Evolutionary conservation across 2,329 filamentous ascomycete species (phyloP).

Genomic region (Colletotrichum tabaci): DNA sequence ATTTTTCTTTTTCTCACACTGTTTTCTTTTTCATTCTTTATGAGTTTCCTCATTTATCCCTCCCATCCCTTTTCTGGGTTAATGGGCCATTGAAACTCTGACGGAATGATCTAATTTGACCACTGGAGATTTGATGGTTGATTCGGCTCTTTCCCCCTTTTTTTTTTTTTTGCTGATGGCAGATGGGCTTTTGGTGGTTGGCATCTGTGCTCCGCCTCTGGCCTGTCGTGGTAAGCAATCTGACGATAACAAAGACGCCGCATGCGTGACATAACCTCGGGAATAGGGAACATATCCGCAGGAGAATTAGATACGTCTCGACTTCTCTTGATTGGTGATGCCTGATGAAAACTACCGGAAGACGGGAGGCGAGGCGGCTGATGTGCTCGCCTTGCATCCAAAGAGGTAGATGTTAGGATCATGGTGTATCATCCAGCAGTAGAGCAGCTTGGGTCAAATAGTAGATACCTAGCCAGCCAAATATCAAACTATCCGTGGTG

Average conservation of each 20-base stretch:
- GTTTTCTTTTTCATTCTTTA: background rate
- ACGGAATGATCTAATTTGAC: background rate
- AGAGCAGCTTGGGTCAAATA: too few relatives aligned
- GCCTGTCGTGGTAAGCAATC: background rate
- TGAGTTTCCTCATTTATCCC: background rate
- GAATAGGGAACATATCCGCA: background rate
- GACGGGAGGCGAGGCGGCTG: background rate
- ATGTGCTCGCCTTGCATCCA: background rate
- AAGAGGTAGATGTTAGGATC: background rate
- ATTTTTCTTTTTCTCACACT: background rate
- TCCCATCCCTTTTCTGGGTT: background rate
- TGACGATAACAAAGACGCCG: background rate
- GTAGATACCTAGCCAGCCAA: background rate
- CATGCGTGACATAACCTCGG: background rate
- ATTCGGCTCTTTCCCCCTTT: too few relatives aligned
- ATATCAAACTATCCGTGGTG: constrained; percentile 3
- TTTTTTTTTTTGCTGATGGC: background rate
- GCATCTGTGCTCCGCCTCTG: background rate
- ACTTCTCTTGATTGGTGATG: background rate
- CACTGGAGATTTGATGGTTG: background rate
- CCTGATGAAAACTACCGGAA: background rate
- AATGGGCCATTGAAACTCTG: background rate
- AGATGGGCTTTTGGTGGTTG: background rate
- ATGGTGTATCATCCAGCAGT: background rate
- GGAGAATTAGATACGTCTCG: background rate